Base-by-base conservation (phyloP, 2,329 filamentous ascomycete species). In the Podosphaera xanthii region DNA sequence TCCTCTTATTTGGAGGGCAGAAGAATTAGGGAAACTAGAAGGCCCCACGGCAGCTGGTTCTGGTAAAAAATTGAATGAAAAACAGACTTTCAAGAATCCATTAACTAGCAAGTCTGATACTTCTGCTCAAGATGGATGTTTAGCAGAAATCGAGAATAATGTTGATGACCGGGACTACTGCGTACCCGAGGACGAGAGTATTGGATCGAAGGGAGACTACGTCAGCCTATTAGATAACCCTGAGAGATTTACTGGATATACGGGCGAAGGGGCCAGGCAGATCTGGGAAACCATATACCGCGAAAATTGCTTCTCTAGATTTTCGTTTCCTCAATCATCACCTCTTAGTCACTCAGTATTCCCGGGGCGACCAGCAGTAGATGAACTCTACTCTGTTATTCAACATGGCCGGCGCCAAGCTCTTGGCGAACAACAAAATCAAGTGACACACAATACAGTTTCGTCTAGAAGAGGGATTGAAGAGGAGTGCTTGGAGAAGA, bases 111-210 rank as follows among this genome's bases (percentile, higher is more conserved):
- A 83, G 66, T 73, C 98, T 7, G 92, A 92, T 54, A 87, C 90
- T 58, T 75, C 84, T 59, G 91, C 96, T 0, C 89, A 87, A 58
- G 92, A 98, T 74, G 95, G 87, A 70, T 98, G 92, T 70, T 89
- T 98, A 53, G 84, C 97, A 22, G 92, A 98, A 73, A 94, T 94
- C 69, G 91, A 97, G 67, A 91, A 96, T 67, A 91, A 96, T 71
- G 95, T 89, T 71, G 91, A 97, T 72, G 86, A 96, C 65, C 81
- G 92, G 64, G 92, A 98, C 70, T 98, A 97, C 71, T 98, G 92
- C 72, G 81, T 97, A 3, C 88, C 89, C 0, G 92, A 98, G 66
- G 92, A 98, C 69, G 90, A 97, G 73, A 87, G 86, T 67, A 82
- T 85, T 5, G 77, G 78, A 57, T 85, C 80, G 8, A 95, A 95